Evolutionary conservation across 2,329 filamentous ascomycete species (phyloP), one percentile per base, ranked within the genome.

Genomic region (Pseudogymnoascus sp.): DNA sequence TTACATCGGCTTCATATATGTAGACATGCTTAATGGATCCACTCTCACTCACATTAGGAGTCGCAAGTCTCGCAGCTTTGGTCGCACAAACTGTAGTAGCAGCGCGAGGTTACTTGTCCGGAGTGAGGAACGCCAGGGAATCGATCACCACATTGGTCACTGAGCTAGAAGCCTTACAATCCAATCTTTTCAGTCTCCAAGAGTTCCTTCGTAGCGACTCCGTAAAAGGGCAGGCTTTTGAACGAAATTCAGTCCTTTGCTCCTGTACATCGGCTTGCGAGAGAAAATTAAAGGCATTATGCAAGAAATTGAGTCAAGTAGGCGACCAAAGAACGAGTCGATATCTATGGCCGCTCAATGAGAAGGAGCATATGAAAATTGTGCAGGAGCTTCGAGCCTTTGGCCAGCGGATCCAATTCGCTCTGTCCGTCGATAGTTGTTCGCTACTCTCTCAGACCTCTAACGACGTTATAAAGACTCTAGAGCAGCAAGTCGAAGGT

Each of bases 391-490:
- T 68, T 16, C 62, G 64, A 43, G 62, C 60, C 20, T 64, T 65
- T 32, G 43, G 63, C 4, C 61, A 58, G 9, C 66, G 66, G 58
- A 63, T 68, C 18, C 67, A 68, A 34, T 67, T 68, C 34, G 62
- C 65, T 39, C 47, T 68, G n/a, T 64, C 64, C 12, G 58, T 67
- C 12, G 65, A 68, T 58, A 64, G 62, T 9, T 66, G 65, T 59
- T 50, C 58, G 8, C 62, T 68, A 9, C 59, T 68, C 9, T 64
- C 65, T 12, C 65, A 62, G 39, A 66, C 67, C 11, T 65, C 66
- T 7, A 63, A 64, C 5, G 62, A 65, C 7, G 61, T 68, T 11
- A 39, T 63, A 20, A 59, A 62, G 58, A 57, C 64, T 16, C 50
- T 67, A 22, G 30, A 30, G 2, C 61, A 63, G 35, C 67, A 68